A percentile compares a stretch with the other conserved stretches of the same genome.
These are phyloP conservation scores for Epichloe elymi DNA, from an alignment of 2,329 filamentous ascomycete genomes.

Conservation along the genomic window DNA sequence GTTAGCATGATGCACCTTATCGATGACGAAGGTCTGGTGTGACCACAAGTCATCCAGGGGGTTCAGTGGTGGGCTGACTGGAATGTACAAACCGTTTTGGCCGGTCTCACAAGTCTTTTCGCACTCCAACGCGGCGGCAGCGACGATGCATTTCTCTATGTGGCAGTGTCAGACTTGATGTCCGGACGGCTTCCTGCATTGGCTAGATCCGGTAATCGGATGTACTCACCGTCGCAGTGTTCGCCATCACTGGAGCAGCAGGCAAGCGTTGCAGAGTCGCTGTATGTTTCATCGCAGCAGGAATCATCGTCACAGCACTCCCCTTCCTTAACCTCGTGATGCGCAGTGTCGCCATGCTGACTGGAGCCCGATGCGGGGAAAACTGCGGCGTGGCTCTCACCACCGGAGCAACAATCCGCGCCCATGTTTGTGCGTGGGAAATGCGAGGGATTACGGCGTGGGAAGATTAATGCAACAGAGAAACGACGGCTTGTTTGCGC, in stretches of 20 bases:
- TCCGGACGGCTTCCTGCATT: background rate
- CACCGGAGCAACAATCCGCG: constrained; percentile 6
- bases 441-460: background rate
- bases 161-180: constrained; percentile 2
- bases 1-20: background rate
- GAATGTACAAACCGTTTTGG: constrained; percentile 12
- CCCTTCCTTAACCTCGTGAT: constrained; percentile 1
- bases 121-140: constrained; percentile 18
- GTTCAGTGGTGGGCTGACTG: background rate
- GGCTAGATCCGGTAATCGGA: background rate
- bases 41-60: background rate
- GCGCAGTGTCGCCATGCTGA: background rate
- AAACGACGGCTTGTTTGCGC: background rate
- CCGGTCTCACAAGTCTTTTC: constrained; percentile 15
- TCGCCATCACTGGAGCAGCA: constrained; percentile 17
- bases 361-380: background rate
- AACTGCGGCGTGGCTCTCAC: background rate
- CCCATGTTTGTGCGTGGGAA: constrained; percentile 5
- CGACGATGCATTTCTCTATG: constrained; percentile 19
- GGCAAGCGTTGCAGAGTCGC: constrained; percentile 8
- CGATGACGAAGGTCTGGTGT: background rate
- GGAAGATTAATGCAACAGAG: background rate
- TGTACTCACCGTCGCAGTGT: constrained; percentile 13
- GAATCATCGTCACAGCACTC: constrained; percentile 8
- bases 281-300: constrained; percentile 9